Evolutionary conservation across 495 filamentous ascomycete genomes (phyloP).

Genomic region (Aspergillus wentii): DNA sequence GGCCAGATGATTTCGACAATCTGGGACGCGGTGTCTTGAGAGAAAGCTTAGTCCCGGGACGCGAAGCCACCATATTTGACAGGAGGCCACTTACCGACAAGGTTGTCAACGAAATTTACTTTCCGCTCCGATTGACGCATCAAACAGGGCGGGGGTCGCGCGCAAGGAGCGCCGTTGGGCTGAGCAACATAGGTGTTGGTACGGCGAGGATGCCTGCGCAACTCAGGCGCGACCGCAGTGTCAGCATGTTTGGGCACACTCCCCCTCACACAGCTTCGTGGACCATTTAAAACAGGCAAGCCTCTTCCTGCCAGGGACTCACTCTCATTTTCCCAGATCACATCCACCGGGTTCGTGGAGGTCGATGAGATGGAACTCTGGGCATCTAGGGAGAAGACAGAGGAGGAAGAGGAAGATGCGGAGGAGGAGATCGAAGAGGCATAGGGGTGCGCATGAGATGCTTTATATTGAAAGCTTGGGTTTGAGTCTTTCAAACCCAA

Average conservation of each 20-base stretch:
- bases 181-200: slow-evolving; percentile 46
- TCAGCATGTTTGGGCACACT: slow-evolving; percentile 26
- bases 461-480: slow-evolving; percentile 31
- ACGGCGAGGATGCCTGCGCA: slow-evolving; percentile 79
- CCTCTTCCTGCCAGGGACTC: slow-evolving; percentile 25
- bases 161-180: slow-evolving; percentile 41
- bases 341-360: slow-evolving; percentile 40
- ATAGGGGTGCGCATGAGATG: slow-evolving; percentile 52
- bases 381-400: slow-evolving; percentile 55
- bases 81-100: slow-evolving; percentile 95
- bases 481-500: slow-evolving; percentile 43
- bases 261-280: slow-evolving; percentile 26
- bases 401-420: slow-evolving; percentile 78
- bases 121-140: slow-evolving; percentile 91
- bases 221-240: slow-evolving; percentile 55
- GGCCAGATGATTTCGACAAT: slow-evolving; percentile 98
- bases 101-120: slow-evolving; percentile 91
- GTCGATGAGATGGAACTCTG: slow-evolving; percentile 49
- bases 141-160: slow-evolving; percentile 72
- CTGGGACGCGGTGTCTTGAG: slow-evolving; percentile 88
- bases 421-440: slow-evolving; percentile 64
- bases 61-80: slow-evolving; percentile 16
- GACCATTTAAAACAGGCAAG: slow-evolving; percentile 12
- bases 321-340: slow-evolving; percentile 45
- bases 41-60: slow-evolving; percentile 15